Evolutionary conservation across 768 basidiomycete species (phyloP).

Genomic region (Pilatotrama ljubarskyi): DNA sequence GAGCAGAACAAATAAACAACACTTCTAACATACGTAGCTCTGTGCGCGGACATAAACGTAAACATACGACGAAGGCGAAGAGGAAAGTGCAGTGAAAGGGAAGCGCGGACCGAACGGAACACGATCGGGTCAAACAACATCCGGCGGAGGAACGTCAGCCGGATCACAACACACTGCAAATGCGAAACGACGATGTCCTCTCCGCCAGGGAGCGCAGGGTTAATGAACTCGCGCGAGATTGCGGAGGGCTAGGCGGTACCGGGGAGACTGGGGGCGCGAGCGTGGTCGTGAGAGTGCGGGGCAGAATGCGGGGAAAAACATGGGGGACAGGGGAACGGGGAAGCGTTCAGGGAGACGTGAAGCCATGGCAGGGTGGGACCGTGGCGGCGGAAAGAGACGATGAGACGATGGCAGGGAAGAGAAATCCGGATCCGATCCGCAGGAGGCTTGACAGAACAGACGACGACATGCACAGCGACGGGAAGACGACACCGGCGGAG

Average conservation of each 20-base stretch:
- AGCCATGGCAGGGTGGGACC: background rate
- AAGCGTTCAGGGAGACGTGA: background rate
- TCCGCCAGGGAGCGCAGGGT: conserved; percentile 16
- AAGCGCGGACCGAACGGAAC: background rate
- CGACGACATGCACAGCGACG: background rate
- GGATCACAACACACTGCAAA: background rate
- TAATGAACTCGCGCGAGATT: background rate
- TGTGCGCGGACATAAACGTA: no score
- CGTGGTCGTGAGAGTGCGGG: conserved; percentile 3
- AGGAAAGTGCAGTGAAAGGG: background rate
- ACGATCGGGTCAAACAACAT: background rate
- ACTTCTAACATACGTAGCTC: conserved; percentile 1
- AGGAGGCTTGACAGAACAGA: background rate
- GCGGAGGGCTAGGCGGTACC: background rate
- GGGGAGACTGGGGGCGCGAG: background rate
- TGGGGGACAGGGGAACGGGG: background rate
- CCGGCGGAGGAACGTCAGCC: background rate
- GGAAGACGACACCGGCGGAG: background rate
- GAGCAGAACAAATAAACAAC: background rate
- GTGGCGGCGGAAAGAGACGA: conserved; percentile 2
- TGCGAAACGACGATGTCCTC: conserved; percentile 3
- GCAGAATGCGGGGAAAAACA: background rate
- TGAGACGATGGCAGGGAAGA: conserved; percentile 5
- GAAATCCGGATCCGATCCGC: conserved; percentile 3
- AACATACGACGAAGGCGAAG: background rate